Evolutionary conservation across 495 filamentous ascomycete species (phyloP), one percentile per base, ranked within the genome.

Genomic region (Neurospora terricola): DNA sequence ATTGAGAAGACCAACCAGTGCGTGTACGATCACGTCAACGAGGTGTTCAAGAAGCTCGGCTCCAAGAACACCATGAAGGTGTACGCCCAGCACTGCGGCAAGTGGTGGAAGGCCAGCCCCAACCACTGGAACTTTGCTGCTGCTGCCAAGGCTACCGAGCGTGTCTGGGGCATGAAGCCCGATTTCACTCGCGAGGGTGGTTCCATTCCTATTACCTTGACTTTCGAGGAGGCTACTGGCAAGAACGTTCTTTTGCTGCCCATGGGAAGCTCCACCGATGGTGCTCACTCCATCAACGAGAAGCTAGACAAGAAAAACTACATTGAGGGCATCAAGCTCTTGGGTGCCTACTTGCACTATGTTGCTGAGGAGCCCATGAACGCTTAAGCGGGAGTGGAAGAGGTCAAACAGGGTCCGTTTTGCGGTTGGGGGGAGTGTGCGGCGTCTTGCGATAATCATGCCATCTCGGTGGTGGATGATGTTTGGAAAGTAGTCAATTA

Each of bases 51-150:
- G 73, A 93, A 92, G 82, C 87, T 98, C 45, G 87, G 87, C 72
- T 93, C 90, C 81, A 98, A 99, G 85, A 99, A 99, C 84, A 94
- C 84, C 30, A 81, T 96, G 78, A 92, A 93, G 76, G 90, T 92
- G 27, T 89, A 85, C 74, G 86, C 94, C 21, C 88, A 92, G 81
- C 96, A 99, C 83, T 89, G 90, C 70, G 96, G 96, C 39, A 97
- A 97, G 80, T 99, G 96, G 96, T 99, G 96, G 96, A 94, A 97
- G 36, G 92, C 96, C 27, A 92, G 90, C 77, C 96, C 96, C 14
- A 95, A 96, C 80, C 96, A 98, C 86, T 97, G 95, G 94, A 99
- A 98, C 86, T 99, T 98, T 83, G 86, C 87, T 34, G 96, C 96
- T 27, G 96, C 96, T 10, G 87, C 90, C 78, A 98, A 97, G 87